phyloP scores from a whole-genome alignment of 371 early-diverging fungal genomes.

The Batrachochytrium dendrobatidis region DNA sequence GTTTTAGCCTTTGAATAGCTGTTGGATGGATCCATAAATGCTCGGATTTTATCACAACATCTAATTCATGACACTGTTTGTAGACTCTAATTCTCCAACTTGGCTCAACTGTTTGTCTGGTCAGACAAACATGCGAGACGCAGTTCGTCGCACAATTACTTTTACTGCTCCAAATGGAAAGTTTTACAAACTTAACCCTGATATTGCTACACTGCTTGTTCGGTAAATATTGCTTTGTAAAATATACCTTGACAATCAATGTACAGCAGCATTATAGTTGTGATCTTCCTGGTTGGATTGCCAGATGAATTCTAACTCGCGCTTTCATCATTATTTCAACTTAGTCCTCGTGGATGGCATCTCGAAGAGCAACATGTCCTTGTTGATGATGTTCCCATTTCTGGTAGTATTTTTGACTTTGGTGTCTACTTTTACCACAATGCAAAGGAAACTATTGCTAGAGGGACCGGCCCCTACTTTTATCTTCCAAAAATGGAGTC shows the following conservation, averaged over 20 bases:
- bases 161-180: slow-evolving; percentile 85
- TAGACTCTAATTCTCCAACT: slow-evolving; percentile 90
- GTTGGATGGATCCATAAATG: background rate
- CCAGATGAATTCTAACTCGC: background rate
- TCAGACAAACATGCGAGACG: slow-evolving; percentile 89
- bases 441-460: slow-evolving; percentile 67
- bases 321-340: slow-evolving; percentile 13
- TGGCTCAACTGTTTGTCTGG: slow-evolving; percentile 84
- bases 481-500: slow-evolving; percentile 96
- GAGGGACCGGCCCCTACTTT: slow-evolving; percentile 93
- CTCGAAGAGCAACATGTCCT: slow-evolving; percentile 90
- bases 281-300: background rate
- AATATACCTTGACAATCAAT: background rate
- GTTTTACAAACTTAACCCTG: slow-evolving; percentile 79
- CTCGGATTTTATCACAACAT: slow-evolving; percentile 2
- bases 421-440: slow-evolving; percentile 95
- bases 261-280: too few relatives aligned
- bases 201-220: slow-evolving; percentile 80
- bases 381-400: slow-evolving; percentile 82
- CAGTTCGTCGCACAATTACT: slow-evolving; percentile 74
- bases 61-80: background rate
- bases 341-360: slow-evolving; percentile 97
- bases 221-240: slow-evolving; percentile 44
- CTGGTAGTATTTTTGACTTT: slow-evolving; percentile 92
- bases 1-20: background rate